Evolutionary conservation across 306 rosid genomes (phyloP).

Genomic region (Sindora glabra): DNA sequence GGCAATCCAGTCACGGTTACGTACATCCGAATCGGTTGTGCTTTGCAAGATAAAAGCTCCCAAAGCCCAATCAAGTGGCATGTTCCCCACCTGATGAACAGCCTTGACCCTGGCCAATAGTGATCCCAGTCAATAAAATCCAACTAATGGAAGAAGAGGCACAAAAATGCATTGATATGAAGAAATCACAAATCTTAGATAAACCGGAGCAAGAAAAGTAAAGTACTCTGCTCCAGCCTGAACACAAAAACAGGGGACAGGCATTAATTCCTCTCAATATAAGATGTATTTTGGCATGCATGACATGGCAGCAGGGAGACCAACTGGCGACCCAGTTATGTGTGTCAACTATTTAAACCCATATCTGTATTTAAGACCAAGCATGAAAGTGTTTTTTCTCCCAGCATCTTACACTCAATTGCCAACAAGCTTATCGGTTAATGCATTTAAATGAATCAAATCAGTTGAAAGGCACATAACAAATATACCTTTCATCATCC

Average conservation of each 20-base stretch:
- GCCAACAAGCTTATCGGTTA: conserved; percentile 1
- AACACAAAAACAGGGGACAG: background rate
- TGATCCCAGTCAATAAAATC: conserved; percentile 13
- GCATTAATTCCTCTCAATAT: background rate
- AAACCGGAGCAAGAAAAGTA: background rate
- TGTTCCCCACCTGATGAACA: conserved; percentile 67
- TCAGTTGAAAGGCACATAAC: too few species aligned
- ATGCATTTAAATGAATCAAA: conserved; percentile 3
- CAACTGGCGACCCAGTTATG: background rate
- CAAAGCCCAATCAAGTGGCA: conserved; percentile 96
- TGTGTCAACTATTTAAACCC: background rate
- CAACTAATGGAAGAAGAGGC: background rate
- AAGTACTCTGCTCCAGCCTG: background rate
- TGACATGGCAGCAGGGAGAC: background rate
- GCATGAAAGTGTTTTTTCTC: too few species aligned
- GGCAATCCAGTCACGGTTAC: conserved; percentile 43
- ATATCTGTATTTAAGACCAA: too few species aligned
- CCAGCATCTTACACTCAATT: too few species aligned
- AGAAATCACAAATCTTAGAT: background rate
- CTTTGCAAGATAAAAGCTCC: conserved; percentile 95
- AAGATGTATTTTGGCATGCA: conserved; percentile 3
- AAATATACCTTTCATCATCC: conserved; percentile 73
- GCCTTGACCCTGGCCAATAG: conserved; percentile 51
- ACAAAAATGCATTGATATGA: background rate
- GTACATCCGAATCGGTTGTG: conserved; percentile 36